phyloP scores from a whole-genome alignment of 352 stramenopile genomes.

The Phytophthora cactorum region DNA sequence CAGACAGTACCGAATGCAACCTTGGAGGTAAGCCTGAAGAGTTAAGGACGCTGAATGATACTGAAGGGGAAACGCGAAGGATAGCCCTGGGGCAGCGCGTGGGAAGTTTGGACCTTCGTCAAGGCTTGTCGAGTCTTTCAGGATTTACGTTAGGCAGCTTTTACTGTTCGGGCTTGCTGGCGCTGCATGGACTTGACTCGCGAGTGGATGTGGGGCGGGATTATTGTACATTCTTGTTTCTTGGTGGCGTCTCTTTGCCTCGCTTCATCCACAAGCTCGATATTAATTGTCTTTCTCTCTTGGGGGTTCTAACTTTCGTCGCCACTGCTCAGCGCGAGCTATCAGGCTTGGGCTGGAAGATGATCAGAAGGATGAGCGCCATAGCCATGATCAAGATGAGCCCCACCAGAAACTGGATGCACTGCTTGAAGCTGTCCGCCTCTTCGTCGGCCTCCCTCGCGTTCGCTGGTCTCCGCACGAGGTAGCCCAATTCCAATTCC shows the following conservation, averaged over 20 bases:
- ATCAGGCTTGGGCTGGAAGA: slow-evolving; percentile 49
- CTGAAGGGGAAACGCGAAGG: too few species aligned
- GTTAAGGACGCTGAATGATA: too few species aligned
- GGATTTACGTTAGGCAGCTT: slow-evolving; percentile 9
- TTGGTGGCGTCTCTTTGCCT: slow-evolving; percentile 15
- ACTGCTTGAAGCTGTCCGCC: slow-evolving; percentile 66
- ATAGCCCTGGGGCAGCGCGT: not conserved
- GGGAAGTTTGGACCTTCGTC: too few species aligned
- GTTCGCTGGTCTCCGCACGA: slow-evolving; percentile 27
- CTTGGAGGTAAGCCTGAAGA: too few species aligned
- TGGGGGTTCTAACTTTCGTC: slow-evolving; percentile 2
- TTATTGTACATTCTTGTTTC: slow-evolving; percentile 36
- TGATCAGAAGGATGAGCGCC: slow-evolving; percentile 71
- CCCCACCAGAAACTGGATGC: slow-evolving; percentile 74
- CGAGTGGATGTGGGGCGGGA: not conserved
- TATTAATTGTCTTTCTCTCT: slow-evolving; percentile 9
- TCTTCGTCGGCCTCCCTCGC: slow-evolving; percentile 35
- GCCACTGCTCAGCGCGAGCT: slow-evolving; percentile 25
- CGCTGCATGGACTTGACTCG: slow-evolving; percentile 6
- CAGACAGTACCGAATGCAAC: too few species aligned
- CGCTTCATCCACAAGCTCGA: slow-evolving; percentile 1
- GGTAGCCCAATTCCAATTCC: slow-evolving; percentile 58
- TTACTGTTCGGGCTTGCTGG: slow-evolving; percentile 19
- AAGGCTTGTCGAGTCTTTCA: not conserved
- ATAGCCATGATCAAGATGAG: slow-evolving; percentile 75